Conservation (phyloP, 106 monocot species). For the Dendrobium officinale region DNA sequence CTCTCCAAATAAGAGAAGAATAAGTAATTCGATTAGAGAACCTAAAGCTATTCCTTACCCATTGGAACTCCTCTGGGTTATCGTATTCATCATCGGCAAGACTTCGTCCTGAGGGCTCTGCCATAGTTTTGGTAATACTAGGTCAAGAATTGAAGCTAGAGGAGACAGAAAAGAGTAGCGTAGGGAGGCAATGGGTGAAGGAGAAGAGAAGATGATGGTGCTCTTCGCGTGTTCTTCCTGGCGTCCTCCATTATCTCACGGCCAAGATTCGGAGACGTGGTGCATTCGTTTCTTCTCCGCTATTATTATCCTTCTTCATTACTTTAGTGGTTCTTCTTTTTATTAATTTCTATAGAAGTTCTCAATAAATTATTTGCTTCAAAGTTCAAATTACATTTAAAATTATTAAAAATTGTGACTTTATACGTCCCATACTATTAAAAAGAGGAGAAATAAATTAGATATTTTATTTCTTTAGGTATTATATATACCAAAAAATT, state of each 20-base stretch:
- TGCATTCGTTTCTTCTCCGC: slow-evolving; percentile 10
- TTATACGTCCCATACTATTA: too few species aligned
- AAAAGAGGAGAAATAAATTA: too few species aligned
- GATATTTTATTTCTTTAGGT: too few species aligned
- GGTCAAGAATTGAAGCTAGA: background rate
- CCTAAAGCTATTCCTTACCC: slow-evolving; percentile 15
- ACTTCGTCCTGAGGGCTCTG: background rate
- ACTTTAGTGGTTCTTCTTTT: too few species aligned
- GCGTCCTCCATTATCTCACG: slow-evolving; percentile 38
- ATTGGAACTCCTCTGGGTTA: slow-evolving; percentile 48
- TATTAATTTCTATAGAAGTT: too few species aligned
- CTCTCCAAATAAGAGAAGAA: background rate
- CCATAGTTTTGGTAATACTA: slow-evolving; percentile 1
- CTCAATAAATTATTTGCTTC: too few species aligned
- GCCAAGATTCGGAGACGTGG: slow-evolving; percentile 45
- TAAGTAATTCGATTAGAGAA: background rate
- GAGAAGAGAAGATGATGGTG: background rate
- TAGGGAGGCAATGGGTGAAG: background rate
- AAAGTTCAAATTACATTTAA: too few species aligned
- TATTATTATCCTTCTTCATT: too few species aligned
- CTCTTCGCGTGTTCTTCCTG: slow-evolving; percentile 7
- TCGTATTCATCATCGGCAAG: slow-evolving; percentile 10
- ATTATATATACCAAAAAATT: too few species aligned
- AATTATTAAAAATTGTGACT: too few species aligned
- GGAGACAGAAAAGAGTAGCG: background rate